Conservation (phyloP, 2,329 filamentous ascomycete genomes). For the Phyllachora maydis region DNA sequence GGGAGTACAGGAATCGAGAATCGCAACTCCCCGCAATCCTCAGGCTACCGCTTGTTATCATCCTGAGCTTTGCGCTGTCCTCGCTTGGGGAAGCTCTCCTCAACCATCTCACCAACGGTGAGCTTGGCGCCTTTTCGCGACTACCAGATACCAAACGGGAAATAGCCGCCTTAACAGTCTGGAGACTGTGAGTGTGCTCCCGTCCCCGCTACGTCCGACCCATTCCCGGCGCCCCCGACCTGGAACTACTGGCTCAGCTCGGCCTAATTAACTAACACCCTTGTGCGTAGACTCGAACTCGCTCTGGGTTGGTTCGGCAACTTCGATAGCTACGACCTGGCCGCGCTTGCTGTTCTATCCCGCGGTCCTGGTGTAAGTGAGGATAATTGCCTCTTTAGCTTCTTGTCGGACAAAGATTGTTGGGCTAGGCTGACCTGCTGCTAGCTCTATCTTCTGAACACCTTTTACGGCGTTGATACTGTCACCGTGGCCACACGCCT, state of each 20-base stretch:
- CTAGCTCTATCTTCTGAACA: constrained; percentile 51
- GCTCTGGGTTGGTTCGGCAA: constrained; percentile 51
- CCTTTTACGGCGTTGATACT: constrained; percentile 55
- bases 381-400: constrained; percentile 1
- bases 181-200: constrained; percentile 28
- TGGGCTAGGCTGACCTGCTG: constrained; percentile 5
- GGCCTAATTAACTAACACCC: constrained; percentile 7
- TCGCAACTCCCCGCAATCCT: constrained; percentile 19
- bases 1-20: no score
- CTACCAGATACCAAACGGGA: constrained; percentile 40
- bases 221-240: no score
- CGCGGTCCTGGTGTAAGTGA: constrained; percentile 47
- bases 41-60: constrained; percentile 30
- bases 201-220: not conserved
- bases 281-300: constrained; percentile 38
- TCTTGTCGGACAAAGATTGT: constrained; percentile 1
- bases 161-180: constrained; percentile 28
- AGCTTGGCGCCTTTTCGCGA: constrained; percentile 47
- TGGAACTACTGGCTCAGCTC: no score
- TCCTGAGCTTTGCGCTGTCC: constrained; percentile 39
- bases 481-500: constrained; percentile 39
- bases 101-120: constrained; percentile 36
- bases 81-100: constrained; percentile 41
- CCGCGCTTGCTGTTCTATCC: constrained; percentile 44
- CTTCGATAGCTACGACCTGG: constrained; percentile 54